These are phyloP conservation scores for Chrysanthemum seticuspe DNA, from an alignment of 129 eudicot genomes.

Conservation along the genomic window DNA sequence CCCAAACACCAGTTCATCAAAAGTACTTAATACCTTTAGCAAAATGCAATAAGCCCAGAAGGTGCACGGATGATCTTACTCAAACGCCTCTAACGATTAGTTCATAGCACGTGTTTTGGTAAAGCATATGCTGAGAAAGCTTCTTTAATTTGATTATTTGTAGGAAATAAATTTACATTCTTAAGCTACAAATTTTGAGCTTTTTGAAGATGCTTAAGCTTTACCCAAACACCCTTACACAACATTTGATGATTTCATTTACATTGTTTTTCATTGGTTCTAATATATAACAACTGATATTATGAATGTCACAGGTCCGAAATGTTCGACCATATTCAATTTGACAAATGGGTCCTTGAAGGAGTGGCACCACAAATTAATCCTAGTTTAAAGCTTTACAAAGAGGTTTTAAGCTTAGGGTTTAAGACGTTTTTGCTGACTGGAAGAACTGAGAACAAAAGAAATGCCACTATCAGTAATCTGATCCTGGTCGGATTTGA, in stretches of 20 bases:
- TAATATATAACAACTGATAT: not conserved
- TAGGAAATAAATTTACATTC: too few relatives aligned
- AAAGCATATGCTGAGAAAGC: too few relatives aligned
- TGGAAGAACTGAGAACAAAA: constrained; percentile 66
- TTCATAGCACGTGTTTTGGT: too few relatives aligned
- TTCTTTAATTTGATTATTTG: too few relatives aligned
- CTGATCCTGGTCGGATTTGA: constrained; percentile 62
- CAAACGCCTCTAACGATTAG: too few relatives aligned
- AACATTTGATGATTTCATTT: too few relatives aligned
- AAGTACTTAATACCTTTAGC: too few relatives aligned
- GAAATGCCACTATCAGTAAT: constrained; percentile 52
- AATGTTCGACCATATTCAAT: constrained; percentile 50
- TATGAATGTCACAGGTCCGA: constrained; percentile 42
- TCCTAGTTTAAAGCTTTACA: constrained; percentile 75
- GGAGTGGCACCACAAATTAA: constrained; percentile 61
- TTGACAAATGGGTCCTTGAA: constrained; percentile 83
- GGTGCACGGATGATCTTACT: too few relatives aligned
- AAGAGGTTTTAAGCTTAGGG: constrained; percentile 57
- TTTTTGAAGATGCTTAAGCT: not conserved
- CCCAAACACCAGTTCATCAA: too few relatives aligned
- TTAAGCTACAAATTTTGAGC: not conserved
- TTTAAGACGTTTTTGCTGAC: constrained; percentile 70
- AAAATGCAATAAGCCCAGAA: too few relatives aligned
- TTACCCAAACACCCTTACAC: too few relatives aligned
- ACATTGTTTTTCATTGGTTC: too few relatives aligned